Conservation (phyloP, 2,329 filamentous ascomycete species). For the Monosporascus sp. region DNA sequence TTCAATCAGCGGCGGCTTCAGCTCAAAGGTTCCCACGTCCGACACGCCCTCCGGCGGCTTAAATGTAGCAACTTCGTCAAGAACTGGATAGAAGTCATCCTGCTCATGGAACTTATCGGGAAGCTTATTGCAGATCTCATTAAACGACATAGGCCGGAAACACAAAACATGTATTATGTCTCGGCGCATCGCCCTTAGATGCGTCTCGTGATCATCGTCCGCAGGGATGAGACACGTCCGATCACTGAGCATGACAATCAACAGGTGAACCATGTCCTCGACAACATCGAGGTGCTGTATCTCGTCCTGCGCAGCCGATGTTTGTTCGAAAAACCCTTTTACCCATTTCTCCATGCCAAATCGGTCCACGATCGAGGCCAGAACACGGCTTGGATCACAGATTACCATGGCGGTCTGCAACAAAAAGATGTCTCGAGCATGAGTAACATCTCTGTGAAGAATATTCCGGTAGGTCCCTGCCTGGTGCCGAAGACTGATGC, state of each 20-base stretch:
- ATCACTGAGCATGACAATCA: slow-evolving; percentile 88
- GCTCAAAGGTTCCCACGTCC: slow-evolving; percentile 89
- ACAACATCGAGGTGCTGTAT: slow-evolving; percentile 84
- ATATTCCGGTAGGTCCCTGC: slow-evolving; percentile 91
- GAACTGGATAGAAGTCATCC: slow-evolving; percentile 77
- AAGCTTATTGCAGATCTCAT: slow-evolving; percentile 79
- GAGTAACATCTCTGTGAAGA: slow-evolving; percentile 82
- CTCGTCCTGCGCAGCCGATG: slow-evolving; percentile 75
- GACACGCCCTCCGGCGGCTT: slow-evolving; percentile 85
- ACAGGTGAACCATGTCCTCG: slow-evolving; percentile 90
- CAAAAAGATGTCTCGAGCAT: slow-evolving; percentile 91
- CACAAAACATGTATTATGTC: slow-evolving; percentile 92
- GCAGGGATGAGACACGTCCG: slow-evolving; percentile 70
- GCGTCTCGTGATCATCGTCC: slow-evolving; percentile 60
- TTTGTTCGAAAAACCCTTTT: slow-evolving; percentile 70
- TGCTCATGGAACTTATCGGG: slow-evolving; percentile 87
- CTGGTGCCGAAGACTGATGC: slow-evolving; percentile 91
- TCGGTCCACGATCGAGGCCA: slow-evolving; percentile 86
- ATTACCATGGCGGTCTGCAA: slow-evolving; percentile 86
- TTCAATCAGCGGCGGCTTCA: slow-evolving; percentile 80
- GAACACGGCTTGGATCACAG: slow-evolving; percentile 74
- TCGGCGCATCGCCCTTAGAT: slow-evolving; percentile 69
- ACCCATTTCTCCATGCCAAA: slow-evolving; percentile 88
- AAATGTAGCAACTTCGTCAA: slow-evolving; percentile 85
- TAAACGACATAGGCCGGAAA: slow-evolving; percentile 94